phyloP scores from a whole-genome alignment of 2,329 filamentous ascomycete genomes.

The Epichloe baconii region DNA sequence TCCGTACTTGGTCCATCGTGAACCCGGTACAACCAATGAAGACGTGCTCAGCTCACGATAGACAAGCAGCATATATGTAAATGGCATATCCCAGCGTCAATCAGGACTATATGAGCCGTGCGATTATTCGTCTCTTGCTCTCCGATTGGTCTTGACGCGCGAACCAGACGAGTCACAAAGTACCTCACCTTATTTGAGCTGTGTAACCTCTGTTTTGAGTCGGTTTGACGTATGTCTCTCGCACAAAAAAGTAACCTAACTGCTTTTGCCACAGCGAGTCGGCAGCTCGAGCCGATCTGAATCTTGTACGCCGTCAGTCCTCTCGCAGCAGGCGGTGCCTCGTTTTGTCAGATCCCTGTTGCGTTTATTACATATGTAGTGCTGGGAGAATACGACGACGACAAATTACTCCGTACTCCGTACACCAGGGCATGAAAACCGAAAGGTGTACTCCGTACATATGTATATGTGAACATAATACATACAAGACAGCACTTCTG shows the following conservation, averaged over 20 bases:
- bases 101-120: background rate
- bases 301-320: background rate
- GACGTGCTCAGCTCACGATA: too few species aligned
- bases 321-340: background rate
- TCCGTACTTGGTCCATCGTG: too few species aligned
- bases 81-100: background rate
- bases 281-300: conserved; percentile 4
- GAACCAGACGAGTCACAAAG: background rate
- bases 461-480: background rate
- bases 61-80: background rate
- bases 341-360: background rate
- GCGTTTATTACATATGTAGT: background rate
- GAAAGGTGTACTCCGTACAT: background rate
- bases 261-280: background rate
- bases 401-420: too few species aligned
- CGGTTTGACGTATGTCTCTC: background rate
- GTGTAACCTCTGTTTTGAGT: background rate
- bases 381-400: background rate
- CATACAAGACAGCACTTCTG: background rate
- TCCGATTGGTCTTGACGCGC: background rate
- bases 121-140: background rate
- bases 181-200: background rate
- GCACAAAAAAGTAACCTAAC: background rate
- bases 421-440: too few species aligned
- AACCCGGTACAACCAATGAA: too few species aligned